Evolutionary conservation across 805 yeast genomes (phyloP).

Genomic region (Zygoascus flipseniorum): DNA sequence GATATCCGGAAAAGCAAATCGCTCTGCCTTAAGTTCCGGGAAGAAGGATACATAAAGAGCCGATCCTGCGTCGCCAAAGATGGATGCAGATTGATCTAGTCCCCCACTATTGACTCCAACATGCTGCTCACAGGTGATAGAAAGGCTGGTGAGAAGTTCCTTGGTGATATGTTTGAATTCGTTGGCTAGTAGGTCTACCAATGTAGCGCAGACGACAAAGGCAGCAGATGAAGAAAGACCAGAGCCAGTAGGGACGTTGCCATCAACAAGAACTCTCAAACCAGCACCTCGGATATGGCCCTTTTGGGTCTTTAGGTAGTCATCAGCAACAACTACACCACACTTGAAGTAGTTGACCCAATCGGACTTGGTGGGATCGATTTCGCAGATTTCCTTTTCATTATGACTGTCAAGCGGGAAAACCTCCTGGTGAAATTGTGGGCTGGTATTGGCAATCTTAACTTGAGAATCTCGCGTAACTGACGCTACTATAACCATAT

Average conservation of each 20-base stretch:
- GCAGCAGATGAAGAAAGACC: slow-evolving; percentile 70
- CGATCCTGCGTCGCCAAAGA: slow-evolving; percentile 51
- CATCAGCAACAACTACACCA: slow-evolving; percentile 52
- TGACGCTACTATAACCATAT: slow-evolving; percentile 43
- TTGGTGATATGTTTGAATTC: slow-evolving; percentile 39
- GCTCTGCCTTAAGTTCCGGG: slow-evolving; percentile 47
- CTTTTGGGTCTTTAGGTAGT: slow-evolving; percentile 32
- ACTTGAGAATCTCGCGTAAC: slow-evolving; percentile 21
- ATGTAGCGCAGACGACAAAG: slow-evolving; percentile 54
- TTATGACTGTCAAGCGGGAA: slow-evolving; percentile 5
- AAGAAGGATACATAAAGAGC: slow-evolving; percentile 53
- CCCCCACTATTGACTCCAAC: slow-evolving; percentile 76
- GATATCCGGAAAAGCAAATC: slow-evolving; percentile 45
- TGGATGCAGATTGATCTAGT: slow-evolving; percentile 68
- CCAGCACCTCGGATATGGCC: slow-evolving; percentile 30
- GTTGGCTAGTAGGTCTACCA: slow-evolving; percentile 48
- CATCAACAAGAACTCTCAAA: slow-evolving; percentile 46
- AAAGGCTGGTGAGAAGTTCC: slow-evolving; percentile 46
- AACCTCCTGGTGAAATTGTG: slow-evolving; percentile 16
- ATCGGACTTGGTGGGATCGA: slow-evolving; percentile 42
- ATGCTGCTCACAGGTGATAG: slow-evolving; percentile 59
- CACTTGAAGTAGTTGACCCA: slow-evolving; percentile 70
- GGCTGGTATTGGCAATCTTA: slow-evolving; percentile 30
- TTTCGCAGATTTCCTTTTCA: slow-evolving; percentile 24
- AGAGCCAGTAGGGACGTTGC: slow-evolving; percentile 64